Conservation (phyloP, 768 basidiomycete genomes). For the Cubamyces lactineus region DNA sequence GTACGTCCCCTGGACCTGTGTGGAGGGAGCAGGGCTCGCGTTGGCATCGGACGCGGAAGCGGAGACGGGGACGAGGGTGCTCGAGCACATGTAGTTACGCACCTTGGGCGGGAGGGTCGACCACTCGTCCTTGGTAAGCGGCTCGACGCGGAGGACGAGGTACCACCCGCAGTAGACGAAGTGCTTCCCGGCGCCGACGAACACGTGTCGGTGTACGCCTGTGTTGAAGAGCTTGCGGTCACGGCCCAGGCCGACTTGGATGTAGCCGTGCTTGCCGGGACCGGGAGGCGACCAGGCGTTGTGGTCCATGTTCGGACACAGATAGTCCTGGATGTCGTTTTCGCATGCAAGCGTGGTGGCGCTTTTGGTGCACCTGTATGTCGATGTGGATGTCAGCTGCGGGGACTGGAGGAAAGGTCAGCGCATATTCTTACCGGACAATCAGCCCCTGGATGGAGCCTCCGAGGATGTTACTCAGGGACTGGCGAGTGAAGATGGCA, state of each 20-base stretch:
- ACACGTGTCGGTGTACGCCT: conserved; percentile 47
- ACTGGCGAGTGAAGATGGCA: conserved; percentile 44
- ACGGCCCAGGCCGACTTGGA: conserved; percentile 55
- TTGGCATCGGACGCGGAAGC: not conserved
- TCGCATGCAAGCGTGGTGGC: conserved; percentile 35
- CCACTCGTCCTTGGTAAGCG: conserved; percentile 53
- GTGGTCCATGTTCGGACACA: conserved; percentile 54
- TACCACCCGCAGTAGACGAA: conserved; percentile 54
- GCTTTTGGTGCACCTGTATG: conserved; percentile 20
- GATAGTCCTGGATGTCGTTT: conserved; percentile 43
- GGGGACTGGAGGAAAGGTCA: not conserved
- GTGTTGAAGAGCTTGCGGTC: conserved; percentile 47
- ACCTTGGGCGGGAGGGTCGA: conserved; percentile 44
- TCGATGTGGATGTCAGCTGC: no score
- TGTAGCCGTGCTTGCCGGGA: conserved; percentile 56
- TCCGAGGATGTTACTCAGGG: conserved; percentile 44
- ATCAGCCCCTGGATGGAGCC: conserved; percentile 39
- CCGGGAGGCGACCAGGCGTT: conserved; percentile 57
- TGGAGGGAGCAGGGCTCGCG: not conserved
- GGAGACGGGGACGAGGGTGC: not conserved
- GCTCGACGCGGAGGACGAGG: conserved; percentile 41
- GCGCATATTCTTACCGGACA: conserved; percentile 16
- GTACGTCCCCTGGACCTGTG: conserved; percentile 34
- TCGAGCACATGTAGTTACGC: conserved; percentile 18
- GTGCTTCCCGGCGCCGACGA: conserved; percentile 45